These are phyloP conservation scores for Aspergillus fructus DNA, from an alignment of 2,329 filamentous ascomycete genomes.

Conservation along the genomic window DNA sequence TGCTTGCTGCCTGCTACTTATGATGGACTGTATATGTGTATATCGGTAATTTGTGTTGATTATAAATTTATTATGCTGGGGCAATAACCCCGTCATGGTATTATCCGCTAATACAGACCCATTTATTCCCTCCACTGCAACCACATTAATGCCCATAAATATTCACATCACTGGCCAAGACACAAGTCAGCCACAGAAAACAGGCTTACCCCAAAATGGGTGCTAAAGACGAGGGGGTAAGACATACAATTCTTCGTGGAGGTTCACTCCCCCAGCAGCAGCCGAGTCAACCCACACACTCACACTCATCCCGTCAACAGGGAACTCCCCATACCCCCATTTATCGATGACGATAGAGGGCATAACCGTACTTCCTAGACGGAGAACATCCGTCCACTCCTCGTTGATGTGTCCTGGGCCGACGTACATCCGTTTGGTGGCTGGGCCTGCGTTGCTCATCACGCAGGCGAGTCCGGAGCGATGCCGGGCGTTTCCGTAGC, in stretches of 20 bases:
- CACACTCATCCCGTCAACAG: slow-evolving; percentile 53
- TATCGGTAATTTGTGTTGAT: too few relatives aligned
- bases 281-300: slow-evolving; percentile 61
- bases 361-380: too few relatives aligned
- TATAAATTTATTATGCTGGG: too few relatives aligned
- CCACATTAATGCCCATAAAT: neutral
- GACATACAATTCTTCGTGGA: slow-evolving; percentile 1
- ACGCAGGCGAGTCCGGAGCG: slow-evolving; percentile 56
- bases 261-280: slow-evolving; percentile 29
- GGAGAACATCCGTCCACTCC: slow-evolving; percentile 50
- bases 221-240: neutral
- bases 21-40: too few relatives aligned
- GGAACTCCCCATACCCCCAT: slow-evolving; percentile 60
- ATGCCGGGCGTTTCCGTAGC: slow-evolving; percentile 51
- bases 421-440: slow-evolving; percentile 60
- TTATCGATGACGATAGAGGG: slow-evolving; percentile 57
- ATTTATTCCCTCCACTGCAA: too few relatives aligned
- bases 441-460: slow-evolving; percentile 53
- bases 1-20: too few relatives aligned
- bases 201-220: too few relatives aligned
- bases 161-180: neutral
- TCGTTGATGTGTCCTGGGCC: slow-evolving; percentile 59
- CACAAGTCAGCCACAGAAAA: neutral
- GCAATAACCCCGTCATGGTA: too few relatives aligned
- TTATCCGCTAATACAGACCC: too few relatives aligned